Evolutionary conservation across 2,329 filamentous ascomycete species (phyloP), one percentile per base, ranked within the genome.

Genomic region (Phialocephala subalpina): DNA sequence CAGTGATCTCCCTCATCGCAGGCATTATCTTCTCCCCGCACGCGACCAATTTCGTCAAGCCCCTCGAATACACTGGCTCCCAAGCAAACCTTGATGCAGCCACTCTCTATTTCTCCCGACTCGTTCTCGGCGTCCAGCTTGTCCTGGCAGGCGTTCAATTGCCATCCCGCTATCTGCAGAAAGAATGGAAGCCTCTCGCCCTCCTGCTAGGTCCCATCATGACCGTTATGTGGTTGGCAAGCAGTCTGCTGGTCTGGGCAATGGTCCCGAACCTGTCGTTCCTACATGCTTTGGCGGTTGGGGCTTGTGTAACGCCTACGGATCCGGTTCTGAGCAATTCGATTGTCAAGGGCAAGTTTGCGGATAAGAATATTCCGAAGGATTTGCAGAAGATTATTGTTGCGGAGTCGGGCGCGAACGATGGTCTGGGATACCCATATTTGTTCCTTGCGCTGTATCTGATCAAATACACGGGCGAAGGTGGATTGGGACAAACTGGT

Each of bases 281-380:
- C 69, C 82, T 97, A 1, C 91, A 96, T 70, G 92, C 94, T 0
- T 83, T 97, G 12, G 91, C 90, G 18, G 83, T 97, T 12, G 94
- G 89, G 0, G 92, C 94, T 0, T 97, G 94, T 74, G 89, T 97
- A n/a, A 96, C 94, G 2, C 94, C 94, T 0, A 97, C 94, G 0
- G 94, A 97, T 73, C 94, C 94, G 0, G 89, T 97, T 1, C 79
- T 97, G 42, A 95, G 92, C 18, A 95, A 96, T 69, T 92, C 92
- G 2, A 97, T 97, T 64, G 93, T 97, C 55, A 97, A 97, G 81
- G 94, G 94, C 36, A 94, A 92, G 73, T 97, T 97, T 75, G 94
- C 94, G 0, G 94, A 97, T 74, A 91, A 94, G 73, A 96, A 97
- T 76, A 90, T 97, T 20, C 93, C 94, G 0, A 90, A 89, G 64